Evolutionary conservation across 169 alveolate genomes (phyloP), one percentile per base, ranked within the genome.

Genomic region (Amoebophrya sp.): DNA sequence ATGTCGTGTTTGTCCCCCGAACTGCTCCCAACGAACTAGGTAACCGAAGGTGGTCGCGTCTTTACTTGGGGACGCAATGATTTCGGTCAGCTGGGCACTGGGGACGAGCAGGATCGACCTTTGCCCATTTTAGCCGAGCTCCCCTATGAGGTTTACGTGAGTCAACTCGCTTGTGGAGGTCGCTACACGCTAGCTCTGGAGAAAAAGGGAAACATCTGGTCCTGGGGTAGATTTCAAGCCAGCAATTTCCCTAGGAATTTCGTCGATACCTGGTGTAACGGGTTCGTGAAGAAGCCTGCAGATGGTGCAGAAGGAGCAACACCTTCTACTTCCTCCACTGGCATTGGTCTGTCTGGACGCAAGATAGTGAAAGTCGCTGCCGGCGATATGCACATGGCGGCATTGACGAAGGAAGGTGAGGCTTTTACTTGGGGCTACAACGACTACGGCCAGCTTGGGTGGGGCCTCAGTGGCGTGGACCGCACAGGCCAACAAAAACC

Each of bases 371-470:
- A 89, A 40, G 53, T 89, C 10, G n/a, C 77, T 76, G n/a, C 76
- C 39, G 91, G 91, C 40, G 91, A 89, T 34, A 41, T 40, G 76
- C 91, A 89, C 91, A 89, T 93, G 40, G 89, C 93, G 54, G 96
- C 95, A 12, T 90, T 94, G 38, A 92, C 94, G 65, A 41, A 91
- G 24, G 55, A 91, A 36, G 96, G 96, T 0, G 77, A 92, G 36
- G 93, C 93, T 18, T 94, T 83, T 53, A 39, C 95, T n/a, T 94
- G 96, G 96, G 96, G 96, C 34, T 92, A 93, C 91, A 94, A 94
- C 90, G 96, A 94, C 55, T 40, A 33, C 90, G 95, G 95, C 41
- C 93, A 94, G 93, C 94, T 94, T 23, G 91, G 91, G 3, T 89
- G 91, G 91, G 91, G 91, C 36, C 53, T 89, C n/a, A 41, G 41